Evolutionary conservation across 202 grass and related monocot species (phyloP), one percentile per base, ranked within the genome.

Genomic region (Zoysia matrella): DNA sequence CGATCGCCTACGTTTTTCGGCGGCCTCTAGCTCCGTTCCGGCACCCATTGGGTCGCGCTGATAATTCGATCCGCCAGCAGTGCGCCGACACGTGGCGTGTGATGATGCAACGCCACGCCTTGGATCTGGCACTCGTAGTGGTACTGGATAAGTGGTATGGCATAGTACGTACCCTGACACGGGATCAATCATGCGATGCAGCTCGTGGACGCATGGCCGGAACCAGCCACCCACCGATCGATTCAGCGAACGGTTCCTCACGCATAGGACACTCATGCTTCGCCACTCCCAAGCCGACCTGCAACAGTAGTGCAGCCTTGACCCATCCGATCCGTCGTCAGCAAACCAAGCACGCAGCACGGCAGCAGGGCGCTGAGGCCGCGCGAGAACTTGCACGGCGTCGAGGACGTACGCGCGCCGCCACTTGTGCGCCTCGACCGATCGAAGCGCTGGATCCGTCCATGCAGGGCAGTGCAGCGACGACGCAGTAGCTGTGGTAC

Each of bases 181-280:
- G 22, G 22, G 22, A 30, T 30, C 73, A 48, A 75, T 61, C 73
- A 47, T 60, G 43, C 71, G 12, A 54, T 30, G 50, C 11, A 14
- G 11, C 22, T 14, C 6, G 52, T 56, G 1, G 4, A 8, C 15
- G 72, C 57, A 7, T n/a, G 72, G 54, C 13, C 41, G 41, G 72
- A 8, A 8, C 72, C 72, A 74, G 41, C 40, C 72, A 74, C 72
- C 56, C 72, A 74, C 72, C 56, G 12, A 39, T n/a, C 16, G 12
- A 46, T 46, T 46, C 45, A 46, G 5, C 16, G 18, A 4, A 61
- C 58, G 18, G 60, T 13, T 48, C 60, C 60, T 8, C 46, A 4
- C 60, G 2, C 56, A 50, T 5, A 65, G 74, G 45, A 40, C 74
- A 48, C 9, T 44, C 74, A 13, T 60, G 57, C 71, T n/a, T n/a